phyloP scores from a whole-genome alignment of 306 rosid genomes.

The Alnus rubra region DNA sequence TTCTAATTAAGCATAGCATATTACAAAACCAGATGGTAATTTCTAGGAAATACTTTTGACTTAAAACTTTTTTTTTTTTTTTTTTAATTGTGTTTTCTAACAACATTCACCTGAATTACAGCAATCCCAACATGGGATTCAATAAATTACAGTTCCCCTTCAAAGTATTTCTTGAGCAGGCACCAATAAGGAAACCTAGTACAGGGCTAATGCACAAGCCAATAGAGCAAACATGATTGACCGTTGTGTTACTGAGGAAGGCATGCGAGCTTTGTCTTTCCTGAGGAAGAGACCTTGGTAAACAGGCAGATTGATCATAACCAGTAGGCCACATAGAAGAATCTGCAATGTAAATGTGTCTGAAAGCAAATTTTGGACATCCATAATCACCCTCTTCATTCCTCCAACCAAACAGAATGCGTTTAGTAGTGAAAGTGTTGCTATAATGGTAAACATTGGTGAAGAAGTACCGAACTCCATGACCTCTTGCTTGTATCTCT shows the following conservation, averaged over 20 bases:
- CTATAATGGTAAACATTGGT: background rate
- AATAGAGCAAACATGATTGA: slow-evolving; percentile 2
- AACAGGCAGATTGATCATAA: background rate
- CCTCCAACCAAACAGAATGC: background rate
- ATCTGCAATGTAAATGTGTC: background rate
- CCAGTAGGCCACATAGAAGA: background rate
- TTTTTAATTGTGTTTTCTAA: background rate
- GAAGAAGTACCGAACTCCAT: slow-evolving; percentile 2
- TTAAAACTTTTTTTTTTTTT: background rate
- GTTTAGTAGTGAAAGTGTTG: background rate
- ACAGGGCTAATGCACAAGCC: slow-evolving; percentile 4
- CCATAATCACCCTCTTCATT: background rate
- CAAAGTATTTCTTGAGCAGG: too few relatives aligned
- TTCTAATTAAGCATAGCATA: background rate
- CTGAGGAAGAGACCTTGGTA: slow-evolving; percentile 4
- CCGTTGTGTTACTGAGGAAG: background rate
- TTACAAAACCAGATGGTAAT: background rate
- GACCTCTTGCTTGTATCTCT: background rate
- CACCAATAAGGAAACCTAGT: background rate
- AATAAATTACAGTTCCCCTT: background rate
- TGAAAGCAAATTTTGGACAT: background rate
- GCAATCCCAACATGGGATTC: background rate
- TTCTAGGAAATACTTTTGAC: background rate
- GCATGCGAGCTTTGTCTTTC: background rate
- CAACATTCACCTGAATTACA: background rate